Evolutionary conservation across 2,329 filamentous ascomycete genomes (phyloP).

Genomic region (Botrytis fragariae): DNA sequence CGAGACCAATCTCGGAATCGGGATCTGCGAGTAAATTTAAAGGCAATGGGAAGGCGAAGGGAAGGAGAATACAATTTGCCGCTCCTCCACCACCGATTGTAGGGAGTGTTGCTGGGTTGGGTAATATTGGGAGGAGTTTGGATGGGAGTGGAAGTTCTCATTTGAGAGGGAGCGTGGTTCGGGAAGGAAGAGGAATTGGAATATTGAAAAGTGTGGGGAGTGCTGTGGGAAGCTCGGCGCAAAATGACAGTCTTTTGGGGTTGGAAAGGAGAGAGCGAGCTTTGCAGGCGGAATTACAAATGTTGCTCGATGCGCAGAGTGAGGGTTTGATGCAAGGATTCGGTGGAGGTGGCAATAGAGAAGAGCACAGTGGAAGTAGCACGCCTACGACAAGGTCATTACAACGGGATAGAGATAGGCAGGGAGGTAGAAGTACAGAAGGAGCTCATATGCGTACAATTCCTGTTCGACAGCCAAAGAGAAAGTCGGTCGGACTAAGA

Average conservation of each 20-base stretch:
- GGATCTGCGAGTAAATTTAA: conserved; percentile 11
- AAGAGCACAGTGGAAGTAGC: conserved; percentile 37
- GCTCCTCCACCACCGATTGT: conserved; percentile 36
- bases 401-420: conserved; percentile 24
- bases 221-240: background rate
- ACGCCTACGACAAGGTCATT: conserved; percentile 30
- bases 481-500: conserved; percentile 53
- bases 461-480: conserved; percentile 58
- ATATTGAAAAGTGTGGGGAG: background rate
- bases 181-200: background rate
- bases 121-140: background rate
- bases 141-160: conserved; percentile 6
- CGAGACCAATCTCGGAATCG: background rate
- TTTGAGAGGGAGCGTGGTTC: background rate
- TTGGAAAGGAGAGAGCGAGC: conserved; percentile 50
- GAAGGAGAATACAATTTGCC: conserved; percentile 33
- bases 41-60: background rate
- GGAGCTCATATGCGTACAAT: conserved; percentile 43
- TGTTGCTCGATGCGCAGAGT: conserved; percentile 57
- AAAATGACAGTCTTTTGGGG: conserved; percentile 39
- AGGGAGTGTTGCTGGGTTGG: conserved; percentile 24
- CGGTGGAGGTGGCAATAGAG: conserved; percentile 35
- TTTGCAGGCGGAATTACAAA: conserved; percentile 56
- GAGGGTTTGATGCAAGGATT: conserved; percentile 43
- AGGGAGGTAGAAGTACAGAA: conserved; percentile 27